phyloP scores from a whole-genome alignment of 306 rosid genomes.

The Senna tora region DNA sequence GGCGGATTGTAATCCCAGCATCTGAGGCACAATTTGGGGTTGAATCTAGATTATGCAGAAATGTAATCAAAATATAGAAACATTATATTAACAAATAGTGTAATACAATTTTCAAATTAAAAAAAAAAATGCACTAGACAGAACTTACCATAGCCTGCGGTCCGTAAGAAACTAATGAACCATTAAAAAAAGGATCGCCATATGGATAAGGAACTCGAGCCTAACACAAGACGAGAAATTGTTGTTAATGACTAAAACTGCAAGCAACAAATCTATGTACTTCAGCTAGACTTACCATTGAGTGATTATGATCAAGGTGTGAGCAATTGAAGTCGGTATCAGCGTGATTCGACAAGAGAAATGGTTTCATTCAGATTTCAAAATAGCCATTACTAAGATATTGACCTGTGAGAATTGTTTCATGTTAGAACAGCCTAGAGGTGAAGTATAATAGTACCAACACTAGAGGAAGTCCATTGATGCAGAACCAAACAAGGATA shows the following conservation, averaged over 20 bases:
- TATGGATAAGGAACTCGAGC: conserved; percentile 58
- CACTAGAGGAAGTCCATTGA: neutral
- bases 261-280: conserved; percentile 28
- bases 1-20: conserved; percentile 64
- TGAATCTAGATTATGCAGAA: conserved; percentile 38
- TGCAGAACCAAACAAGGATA: too few species aligned
- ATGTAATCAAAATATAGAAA: conserved; percentile 9
- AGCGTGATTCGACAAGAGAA: conserved; percentile 44
- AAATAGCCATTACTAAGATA: conserved; percentile 45
- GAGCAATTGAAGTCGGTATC: conserved; percentile 48
- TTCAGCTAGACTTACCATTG: conserved; percentile 60
- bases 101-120: neutral
- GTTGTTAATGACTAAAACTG: conserved; percentile 31
- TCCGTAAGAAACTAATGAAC: conserved; percentile 56
- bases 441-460: neutral
- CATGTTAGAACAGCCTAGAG: conserved; percentile 23
- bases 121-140: neutral
- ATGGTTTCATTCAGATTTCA: conserved; percentile 55
- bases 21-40: conserved; percentile 47
- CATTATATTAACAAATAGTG: neutral
- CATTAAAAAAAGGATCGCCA: conserved; percentile 57
- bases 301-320: conserved; percentile 47
- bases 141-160: conserved; percentile 68
- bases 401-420: conserved; percentile 42
- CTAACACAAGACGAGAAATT: conserved; percentile 44